These are phyloP conservation scores for Rhytidhysteron rufulum DNA, from an alignment of 2,329 filamentous ascomycete genomes.

Conservation along the genomic window DNA sequence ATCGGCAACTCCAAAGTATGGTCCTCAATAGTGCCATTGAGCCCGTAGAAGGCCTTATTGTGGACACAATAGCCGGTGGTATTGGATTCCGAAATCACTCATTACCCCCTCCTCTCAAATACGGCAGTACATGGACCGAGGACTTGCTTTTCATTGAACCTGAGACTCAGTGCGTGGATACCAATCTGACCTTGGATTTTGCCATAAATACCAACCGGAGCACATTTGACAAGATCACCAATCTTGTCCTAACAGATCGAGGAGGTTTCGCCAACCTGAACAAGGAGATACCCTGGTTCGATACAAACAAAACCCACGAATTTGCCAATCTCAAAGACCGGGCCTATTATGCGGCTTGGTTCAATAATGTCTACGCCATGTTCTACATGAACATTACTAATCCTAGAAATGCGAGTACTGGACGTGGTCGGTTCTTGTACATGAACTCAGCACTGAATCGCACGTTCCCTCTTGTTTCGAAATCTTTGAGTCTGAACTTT, in stretches of 20 bases:
- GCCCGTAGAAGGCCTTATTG: conserved; percentile 43
- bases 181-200: conserved; percentile 44
- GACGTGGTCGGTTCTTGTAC: conserved; percentile 28
- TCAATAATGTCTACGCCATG: conserved; percentile 41
- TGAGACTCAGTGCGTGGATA: conserved; percentile 42
- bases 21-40: conserved; percentile 30
- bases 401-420: conserved; percentile 6
- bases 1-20: conserved; percentile 26
- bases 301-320: conserved; percentile 27
- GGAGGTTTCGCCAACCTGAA: conserved; percentile 44
- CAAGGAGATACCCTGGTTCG: conserved; percentile 27
- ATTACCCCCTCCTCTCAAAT: conserved; percentile 25
- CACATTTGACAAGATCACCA: conserved; percentile 1
- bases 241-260: conserved; percentile 37
- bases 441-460: conserved; percentile 36
- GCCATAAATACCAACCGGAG: conserved; percentile 15
- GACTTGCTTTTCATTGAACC: conserved; percentile 49
- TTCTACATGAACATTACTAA: conserved; percentile 40
- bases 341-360: conserved; percentile 44
- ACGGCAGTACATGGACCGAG: conserved; percentile 44
- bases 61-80: conserved; percentile 40
- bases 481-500: conserved; percentile 7
- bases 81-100: conserved; percentile 48
- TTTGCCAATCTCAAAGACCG: conserved; percentile 36
- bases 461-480: conserved; percentile 25